A percentile compares a stretch with the other conserved stretches of the same genome.
Evolutionary conservation across 768 basidiomycete species (phyloP).

Genomic region (Suillus spraguei): DNA sequence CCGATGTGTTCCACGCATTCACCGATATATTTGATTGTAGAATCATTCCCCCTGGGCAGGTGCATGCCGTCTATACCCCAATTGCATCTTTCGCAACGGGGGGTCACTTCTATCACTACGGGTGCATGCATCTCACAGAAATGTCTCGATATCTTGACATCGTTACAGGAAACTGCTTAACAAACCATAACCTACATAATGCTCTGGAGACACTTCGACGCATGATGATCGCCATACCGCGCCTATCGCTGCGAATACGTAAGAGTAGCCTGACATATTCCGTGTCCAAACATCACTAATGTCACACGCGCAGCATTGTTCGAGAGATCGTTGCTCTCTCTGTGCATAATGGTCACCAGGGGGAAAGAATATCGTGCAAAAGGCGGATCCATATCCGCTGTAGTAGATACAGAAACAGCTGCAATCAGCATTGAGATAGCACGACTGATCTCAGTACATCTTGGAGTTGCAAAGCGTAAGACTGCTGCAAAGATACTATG

Average conservation of each 20-base stretch:
- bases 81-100: constrained; percentile 8
- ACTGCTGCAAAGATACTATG: no score
- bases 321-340: not conserved
- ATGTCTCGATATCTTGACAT: constrained; percentile 1
- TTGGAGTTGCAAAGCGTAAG: no score
- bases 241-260: not conserved
- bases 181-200: not conserved
- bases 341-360: no score
- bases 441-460: no score
- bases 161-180: not conserved
- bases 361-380: no score
- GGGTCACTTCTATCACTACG: constrained; percentile 13
- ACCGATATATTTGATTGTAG: not conserved
- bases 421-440: no score
- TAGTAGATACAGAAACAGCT: no score
- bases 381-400: no score
- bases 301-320: not conserved
- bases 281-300: no score
- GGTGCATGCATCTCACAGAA: constrained; percentile 13
- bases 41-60: constrained; percentile 13
- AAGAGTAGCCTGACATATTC: not conserved
- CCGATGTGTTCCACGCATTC: no score
- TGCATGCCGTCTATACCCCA: constrained; percentile 13
- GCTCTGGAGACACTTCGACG: constrained; percentile 1
- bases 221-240: constrained; percentile 3